Evolutionary conservation across 192 early-diverging fungal species (phyloP), one percentile per base, ranked within the genome.

Genomic region (Allomyces arbusculus): DNA sequence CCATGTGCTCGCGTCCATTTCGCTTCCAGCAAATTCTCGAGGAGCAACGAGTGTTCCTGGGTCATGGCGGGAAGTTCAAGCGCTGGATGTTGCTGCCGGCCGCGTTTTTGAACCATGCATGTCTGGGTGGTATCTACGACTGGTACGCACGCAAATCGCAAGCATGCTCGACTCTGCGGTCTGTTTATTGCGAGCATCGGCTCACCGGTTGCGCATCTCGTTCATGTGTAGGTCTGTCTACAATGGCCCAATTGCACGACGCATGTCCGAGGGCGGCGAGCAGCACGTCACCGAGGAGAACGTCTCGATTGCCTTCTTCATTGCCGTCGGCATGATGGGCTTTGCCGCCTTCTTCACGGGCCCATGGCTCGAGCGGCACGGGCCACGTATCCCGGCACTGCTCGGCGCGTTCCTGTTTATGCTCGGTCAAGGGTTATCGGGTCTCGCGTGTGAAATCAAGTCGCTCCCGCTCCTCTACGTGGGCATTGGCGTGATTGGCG

Each of bases 301-400:
- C 25, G 80, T 82, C 62, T 66, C 79, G 63, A 82, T 82, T 61
- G 85, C 86, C 20, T 90, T 90, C 73, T 88, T 86, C 68, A 76
- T 90, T 69, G 85, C 88, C 10, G 79, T 90, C 62, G 88, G 82
- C 33, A 82, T 84, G 77, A 85, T 89, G 68, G 87, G 88, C 24
- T 65, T 77, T 26, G 80, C 86, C 10, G 82, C 85, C 28, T 86
- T 86, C 23, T 50, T 83, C n/a, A 78, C 86, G 62, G 88, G 88
- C 9, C 88, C 88, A 0, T 90, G 88, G 88, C 76, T 90, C 63
- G 88, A 90, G 71, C 81, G 84, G 44, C 79, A 81, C 65, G 84
- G 84, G 26, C 88, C 88, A 24, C 77, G 82, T n/a, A 76, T 78
- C 72, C 83, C 82, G 61, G 76, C 84, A 1, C 61, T 83, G 16